Percentiles rank a stretch among this genome's conserved stretches.
Evolutionary conservation across 1,139 yeast genomes (phyloP).

Genomic region (Yarrowia galli): DNA sequence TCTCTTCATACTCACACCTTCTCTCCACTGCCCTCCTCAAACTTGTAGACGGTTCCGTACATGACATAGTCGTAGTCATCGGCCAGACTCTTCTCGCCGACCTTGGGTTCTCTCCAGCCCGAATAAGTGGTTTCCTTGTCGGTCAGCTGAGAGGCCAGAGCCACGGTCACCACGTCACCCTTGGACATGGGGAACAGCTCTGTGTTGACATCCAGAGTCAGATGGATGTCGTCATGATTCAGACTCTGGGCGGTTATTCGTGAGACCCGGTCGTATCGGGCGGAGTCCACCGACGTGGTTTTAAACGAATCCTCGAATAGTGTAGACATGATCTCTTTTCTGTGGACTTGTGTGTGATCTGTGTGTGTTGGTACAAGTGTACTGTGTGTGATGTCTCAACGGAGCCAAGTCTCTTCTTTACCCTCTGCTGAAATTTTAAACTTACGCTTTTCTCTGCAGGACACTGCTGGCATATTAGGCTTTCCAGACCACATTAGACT

Average conservation of each 20-base stretch:
- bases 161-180: slow-evolving; percentile 84
- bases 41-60: slow-evolving; percentile 98
- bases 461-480: not conserved
- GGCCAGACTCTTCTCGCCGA: slow-evolving; percentile 84
- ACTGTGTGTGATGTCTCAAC: not conserved
- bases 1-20: slow-evolving; percentile 50
- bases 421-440: slow-evolving; percentile 32
- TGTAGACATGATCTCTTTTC: slow-evolving; percentile 61
- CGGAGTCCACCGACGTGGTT: slow-evolving; percentile 83
- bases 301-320: slow-evolving; percentile 94
- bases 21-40: slow-evolving; percentile 83
- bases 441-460: slow-evolving; percentile 34
- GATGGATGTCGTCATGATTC: slow-evolving; percentile 79
- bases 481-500: not conserved
- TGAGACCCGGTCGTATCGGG: slow-evolving; percentile 90
- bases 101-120: slow-evolving; percentile 87
- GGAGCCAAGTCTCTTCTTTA: not conserved
- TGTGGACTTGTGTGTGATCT: too few relatives aligned
- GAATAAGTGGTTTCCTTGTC: slow-evolving; percentile 64
- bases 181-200: slow-evolving; percentile 87
- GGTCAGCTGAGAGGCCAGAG: slow-evolving; percentile 65
- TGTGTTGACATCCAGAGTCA: slow-evolving; percentile 89
- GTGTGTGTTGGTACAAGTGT: too few relatives aligned
- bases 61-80: slow-evolving; percentile 98
- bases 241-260: slow-evolving; percentile 90